Percentiles rank a stretch among this genome's conserved stretches.
Evolutionary conservation across 163 green algal species (phyloP).

Genomic region (Chloromonas sp.): DNA sequence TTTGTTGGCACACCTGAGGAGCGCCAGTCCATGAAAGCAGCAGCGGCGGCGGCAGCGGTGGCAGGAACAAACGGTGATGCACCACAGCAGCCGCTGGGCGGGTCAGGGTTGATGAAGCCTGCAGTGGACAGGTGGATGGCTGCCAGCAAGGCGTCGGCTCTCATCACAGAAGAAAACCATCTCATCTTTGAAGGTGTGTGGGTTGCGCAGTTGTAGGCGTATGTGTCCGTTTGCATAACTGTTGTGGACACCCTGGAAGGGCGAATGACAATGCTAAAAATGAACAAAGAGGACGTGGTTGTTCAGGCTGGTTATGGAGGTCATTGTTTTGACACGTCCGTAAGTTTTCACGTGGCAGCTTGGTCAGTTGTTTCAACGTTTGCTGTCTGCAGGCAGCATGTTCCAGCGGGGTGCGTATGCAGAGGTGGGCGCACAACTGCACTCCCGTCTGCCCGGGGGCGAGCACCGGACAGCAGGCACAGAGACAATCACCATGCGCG

Average conservation of each 20-base stretch:
- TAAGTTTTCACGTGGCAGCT: too few relatives aligned
- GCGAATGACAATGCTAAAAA: too few relatives aligned
- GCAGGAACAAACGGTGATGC: not conserved
- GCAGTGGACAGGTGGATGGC: constrained; percentile 4
- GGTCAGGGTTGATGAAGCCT: not conserved
- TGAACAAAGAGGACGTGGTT: too few relatives aligned
- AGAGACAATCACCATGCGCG: constrained; percentile 78
- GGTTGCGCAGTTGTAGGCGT: too few relatives aligned
- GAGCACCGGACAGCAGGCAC: constrained; percentile 39
- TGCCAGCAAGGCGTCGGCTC: constrained; percentile 36
- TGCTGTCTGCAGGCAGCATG: constrained; percentile 41
- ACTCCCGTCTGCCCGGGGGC: constrained; percentile 32
- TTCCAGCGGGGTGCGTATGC: constrained; percentile 52
- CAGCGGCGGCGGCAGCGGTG: not conserved
- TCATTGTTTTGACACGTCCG: too few relatives aligned
- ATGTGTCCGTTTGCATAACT: too few relatives aligned
- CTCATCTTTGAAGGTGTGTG: constrained; percentile 62
- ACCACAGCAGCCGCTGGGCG: not conserved
- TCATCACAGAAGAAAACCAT: constrained; percentile 59
- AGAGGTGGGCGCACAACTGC: constrained; percentile 48
- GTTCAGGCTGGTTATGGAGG: too few relatives aligned
- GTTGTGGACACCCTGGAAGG: too few relatives aligned
- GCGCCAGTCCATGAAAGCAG: not conserved
- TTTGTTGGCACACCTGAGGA: constrained; percentile 43
- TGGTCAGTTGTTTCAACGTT: too few relatives aligned